Percentiles rank a stretch among this genome's conserved stretches.
Conservation (phyloP, 2,329 filamentous ascomycete genomes). For the Lachnellula occidentalis region DNA sequence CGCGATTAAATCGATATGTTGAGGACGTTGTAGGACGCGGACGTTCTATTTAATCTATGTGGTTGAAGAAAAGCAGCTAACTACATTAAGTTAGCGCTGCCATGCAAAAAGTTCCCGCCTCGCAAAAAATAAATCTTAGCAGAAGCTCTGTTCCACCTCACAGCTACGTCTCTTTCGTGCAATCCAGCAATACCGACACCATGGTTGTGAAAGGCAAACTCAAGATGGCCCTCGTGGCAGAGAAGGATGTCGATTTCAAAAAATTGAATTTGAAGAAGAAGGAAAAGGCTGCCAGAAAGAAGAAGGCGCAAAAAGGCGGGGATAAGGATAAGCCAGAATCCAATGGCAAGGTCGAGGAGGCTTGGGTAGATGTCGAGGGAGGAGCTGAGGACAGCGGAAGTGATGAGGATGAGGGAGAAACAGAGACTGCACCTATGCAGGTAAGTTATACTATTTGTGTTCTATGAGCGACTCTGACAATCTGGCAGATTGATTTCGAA, state of each 20-base stretch:
- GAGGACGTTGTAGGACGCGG: neutral
- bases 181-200: conserved; percentile 14
- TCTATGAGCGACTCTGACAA: conserved; percentile 6
- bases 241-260: conserved; percentile 49
- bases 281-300: conserved; percentile 38
- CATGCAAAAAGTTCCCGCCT: conserved; percentile 9
- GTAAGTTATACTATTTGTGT: conserved; percentile 9
- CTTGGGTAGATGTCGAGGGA: conserved; percentile 38
- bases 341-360: conserved; percentile 31
- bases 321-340: conserved; percentile 27
- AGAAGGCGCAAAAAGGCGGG: conserved; percentile 42
- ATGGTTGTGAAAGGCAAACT: conserved; percentile 40
- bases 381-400: conserved; percentile 34
- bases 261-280: conserved; percentile 37
- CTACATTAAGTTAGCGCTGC: neutral
- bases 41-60: neutral
- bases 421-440: conserved; percentile 18
- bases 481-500: conserved; percentile 43
- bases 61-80: conserved; percentile 3
- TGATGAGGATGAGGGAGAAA: conserved; percentile 29
- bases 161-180: neutral
- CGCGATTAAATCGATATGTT: neutral
- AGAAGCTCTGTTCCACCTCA: conserved; percentile 6
- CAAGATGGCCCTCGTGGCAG: conserved; percentile 48
- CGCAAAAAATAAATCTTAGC: conserved; percentile 9